These are phyloP conservation scores for Cercospora beticola DNA, from an alignment of 2,329 filamentous ascomycete species.

Conservation along the genomic window DNA sequence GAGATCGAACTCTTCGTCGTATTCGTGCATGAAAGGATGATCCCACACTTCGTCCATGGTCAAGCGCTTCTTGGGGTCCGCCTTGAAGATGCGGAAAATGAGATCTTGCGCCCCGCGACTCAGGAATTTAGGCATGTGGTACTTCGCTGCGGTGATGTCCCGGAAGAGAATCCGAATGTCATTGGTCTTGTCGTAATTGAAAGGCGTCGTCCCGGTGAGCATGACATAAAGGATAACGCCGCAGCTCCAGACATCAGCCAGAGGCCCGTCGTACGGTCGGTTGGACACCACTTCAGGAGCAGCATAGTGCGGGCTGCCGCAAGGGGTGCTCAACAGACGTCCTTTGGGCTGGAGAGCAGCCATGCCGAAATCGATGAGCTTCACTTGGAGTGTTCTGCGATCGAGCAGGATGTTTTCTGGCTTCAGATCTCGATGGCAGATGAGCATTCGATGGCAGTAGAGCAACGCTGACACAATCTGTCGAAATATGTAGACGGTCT, in stretches of 20 bases:
- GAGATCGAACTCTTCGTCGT: slow-evolving; percentile 68
- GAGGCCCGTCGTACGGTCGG: slow-evolving; percentile 75
- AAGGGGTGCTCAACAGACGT: slow-evolving; percentile 81
- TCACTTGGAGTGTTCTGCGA: slow-evolving; percentile 67
- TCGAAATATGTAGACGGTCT: slow-evolving; percentile 81
- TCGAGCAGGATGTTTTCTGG: slow-evolving; percentile 95
- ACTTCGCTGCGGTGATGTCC: slow-evolving; percentile 52
- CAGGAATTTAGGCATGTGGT: slow-evolving; percentile 51
- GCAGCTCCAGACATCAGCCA: slow-evolving; percentile 92
- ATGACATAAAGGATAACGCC: slow-evolving; percentile 88
- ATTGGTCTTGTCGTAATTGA: slow-evolving; percentile 63
- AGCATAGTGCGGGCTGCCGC: slow-evolving; percentile 94
- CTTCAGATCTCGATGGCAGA: slow-evolving; percentile 94
- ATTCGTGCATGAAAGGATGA: slow-evolving; percentile 83
- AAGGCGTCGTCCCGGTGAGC: slow-evolving; percentile 79
- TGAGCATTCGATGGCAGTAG: slow-evolving; percentile 91
- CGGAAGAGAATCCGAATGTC: slow-evolving; percentile 65
- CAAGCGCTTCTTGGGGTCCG: slow-evolving; percentile 76
- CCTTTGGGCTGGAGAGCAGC: slow-evolving; percentile 82
- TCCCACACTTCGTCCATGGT: slow-evolving; percentile 78
- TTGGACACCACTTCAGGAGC: slow-evolving; percentile 86
- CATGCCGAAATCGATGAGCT: slow-evolving; percentile 98
- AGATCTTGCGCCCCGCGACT: slow-evolving; percentile 72
- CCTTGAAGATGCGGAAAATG: slow-evolving; percentile 74
- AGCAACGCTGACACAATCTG: slow-evolving; percentile 90